Conservation (phyloP, 2,329 filamentous ascomycete species). For the Rosellinia necatrix region DNA sequence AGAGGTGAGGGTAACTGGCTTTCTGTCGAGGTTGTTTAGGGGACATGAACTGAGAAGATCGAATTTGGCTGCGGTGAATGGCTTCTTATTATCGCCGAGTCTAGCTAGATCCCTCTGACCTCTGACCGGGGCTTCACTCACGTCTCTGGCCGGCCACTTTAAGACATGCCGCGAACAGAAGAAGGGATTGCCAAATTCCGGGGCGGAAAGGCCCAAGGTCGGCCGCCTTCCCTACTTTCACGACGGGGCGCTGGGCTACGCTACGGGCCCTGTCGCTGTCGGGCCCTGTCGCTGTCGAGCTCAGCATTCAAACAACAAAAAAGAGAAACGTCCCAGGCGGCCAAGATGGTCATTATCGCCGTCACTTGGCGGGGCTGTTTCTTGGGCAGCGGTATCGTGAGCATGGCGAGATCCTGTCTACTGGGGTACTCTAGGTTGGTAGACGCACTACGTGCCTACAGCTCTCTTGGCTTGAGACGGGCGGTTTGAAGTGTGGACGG, state of each 20-base stretch:
- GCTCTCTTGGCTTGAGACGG: constrained; percentile 22
- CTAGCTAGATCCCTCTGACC: background rate
- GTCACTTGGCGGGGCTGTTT: background rate
- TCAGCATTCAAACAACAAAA: background rate
- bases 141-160: too few relatives aligned
- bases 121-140: constrained; percentile 1
- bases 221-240: constrained; percentile 5
- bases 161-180: too few relatives aligned
- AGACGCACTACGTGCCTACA: constrained; percentile 28
- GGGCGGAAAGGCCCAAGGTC: background rate
- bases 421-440: constrained; percentile 10
- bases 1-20: constrained; percentile 1
- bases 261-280: constrained; percentile 3
- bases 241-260: background rate
- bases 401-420: background rate
- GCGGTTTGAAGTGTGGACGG: constrained; percentile 27
- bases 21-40: constrained; percentile 12
- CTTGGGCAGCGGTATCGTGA: constrained; percentile 2
- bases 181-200: constrained; percentile 16
- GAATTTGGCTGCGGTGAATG: constrained; percentile 15
- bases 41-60: constrained; percentile 12
- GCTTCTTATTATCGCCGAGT: constrained; percentile 21
- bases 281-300: background rate
- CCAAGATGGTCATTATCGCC: constrained; percentile 2
- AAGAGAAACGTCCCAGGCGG: background rate